Conservation (phyloP, 768 basidiomycete genomes). For the Hydnomerulius pinastri region DNA sequence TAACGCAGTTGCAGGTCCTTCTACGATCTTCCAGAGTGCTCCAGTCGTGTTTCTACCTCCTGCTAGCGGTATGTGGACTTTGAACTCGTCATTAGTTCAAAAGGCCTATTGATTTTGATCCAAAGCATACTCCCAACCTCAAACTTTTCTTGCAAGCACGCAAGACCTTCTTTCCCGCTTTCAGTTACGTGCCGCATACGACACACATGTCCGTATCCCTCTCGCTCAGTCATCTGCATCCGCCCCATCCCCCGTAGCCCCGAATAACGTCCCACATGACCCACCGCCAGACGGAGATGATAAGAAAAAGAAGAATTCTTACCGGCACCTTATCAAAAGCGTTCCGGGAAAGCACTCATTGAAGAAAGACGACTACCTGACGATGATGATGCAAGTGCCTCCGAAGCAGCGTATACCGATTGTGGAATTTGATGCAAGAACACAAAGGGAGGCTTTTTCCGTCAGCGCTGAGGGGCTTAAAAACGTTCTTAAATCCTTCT, state of each 20-base stretch:
- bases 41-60: conserved; percentile 31
- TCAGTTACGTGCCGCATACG: conserved; percentile 70
- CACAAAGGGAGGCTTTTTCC: conserved; percentile 71
- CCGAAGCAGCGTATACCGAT: conserved; percentile 72
- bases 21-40: conserved; percentile 33
- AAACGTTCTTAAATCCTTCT: conserved; percentile 53
- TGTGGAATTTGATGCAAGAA: conserved; percentile 60
- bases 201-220: conserved; percentile 74
- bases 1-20: conserved; percentile 69
- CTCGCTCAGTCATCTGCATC: conserved; percentile 26
- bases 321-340: conserved; percentile 75
- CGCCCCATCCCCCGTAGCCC: conserved; percentile 32
- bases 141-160: conserved; percentile 63
- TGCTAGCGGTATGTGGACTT: conserved; percentile 31
- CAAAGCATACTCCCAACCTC: conserved; percentile 33
- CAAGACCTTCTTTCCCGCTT: conserved; percentile 79
- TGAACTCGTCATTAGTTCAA: background rate
- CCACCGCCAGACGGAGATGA: conserved; percentile 58
- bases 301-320: conserved; percentile 75
- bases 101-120: conserved; percentile 15
- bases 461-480: conserved; percentile 73
- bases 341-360: conserved; percentile 79
- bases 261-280: conserved; percentile 44
- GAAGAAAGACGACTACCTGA: conserved; percentile 78
- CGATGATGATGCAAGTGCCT: conserved; percentile 63